Percentiles rank a stretch among this genome's conserved stretches.
Evolutionary conservation across 768 basidiomycete genomes (phyloP).

Genomic region (Russula ochroleuca): DNA sequence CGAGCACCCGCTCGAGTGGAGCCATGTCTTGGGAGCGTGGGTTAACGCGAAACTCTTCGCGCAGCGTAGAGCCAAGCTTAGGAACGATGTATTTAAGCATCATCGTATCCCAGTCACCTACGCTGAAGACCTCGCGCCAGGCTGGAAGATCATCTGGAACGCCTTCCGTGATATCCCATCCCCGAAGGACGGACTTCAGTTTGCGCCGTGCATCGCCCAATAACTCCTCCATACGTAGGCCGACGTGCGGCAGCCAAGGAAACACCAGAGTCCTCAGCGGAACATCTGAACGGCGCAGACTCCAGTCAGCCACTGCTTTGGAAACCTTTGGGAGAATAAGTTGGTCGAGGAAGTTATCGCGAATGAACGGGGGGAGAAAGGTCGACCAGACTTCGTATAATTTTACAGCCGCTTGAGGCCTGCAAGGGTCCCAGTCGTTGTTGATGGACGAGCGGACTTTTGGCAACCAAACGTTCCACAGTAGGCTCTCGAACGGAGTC

Average conservation of each 20-base stretch:
- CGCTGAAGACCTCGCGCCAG: conserved; percentile 78
- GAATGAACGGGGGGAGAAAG: conserved; percentile 84
- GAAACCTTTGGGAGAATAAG: conserved; percentile 91
- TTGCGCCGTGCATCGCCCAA: conserved; percentile 84
- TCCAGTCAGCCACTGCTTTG: conserved; percentile 82
- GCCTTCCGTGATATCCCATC: conserved; percentile 68
- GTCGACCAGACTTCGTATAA: conserved; percentile 87
- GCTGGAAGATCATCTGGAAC: conserved; percentile 68
- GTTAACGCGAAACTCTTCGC: conserved; percentile 85
- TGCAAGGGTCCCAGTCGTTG: conserved; percentile 84
- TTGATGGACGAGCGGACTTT: conserved; percentile 91
- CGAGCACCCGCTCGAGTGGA: conserved; percentile 69
- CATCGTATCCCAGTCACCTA: conserved; percentile 85
- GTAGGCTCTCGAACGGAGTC: conserved; percentile 91
- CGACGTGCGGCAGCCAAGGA: conserved; percentile 92
- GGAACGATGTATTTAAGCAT: conserved; percentile 89
- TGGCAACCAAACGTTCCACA: conserved; percentile 96
- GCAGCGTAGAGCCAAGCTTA: conserved; percentile 76
- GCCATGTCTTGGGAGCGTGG: conserved; percentile 86
- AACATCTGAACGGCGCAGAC: conserved; percentile 50
- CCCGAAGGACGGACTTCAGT: conserved; percentile 70
- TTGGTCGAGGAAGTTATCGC: conserved; percentile 94
- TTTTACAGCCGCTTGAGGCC: conserved; percentile 69
- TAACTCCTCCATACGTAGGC: conserved; percentile 76
- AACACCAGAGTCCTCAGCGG: conserved; percentile 80